phyloP scores from a whole-genome alignment of 371 early-diverging fungal genomes.

The Rhizomucor miehei region DNA sequence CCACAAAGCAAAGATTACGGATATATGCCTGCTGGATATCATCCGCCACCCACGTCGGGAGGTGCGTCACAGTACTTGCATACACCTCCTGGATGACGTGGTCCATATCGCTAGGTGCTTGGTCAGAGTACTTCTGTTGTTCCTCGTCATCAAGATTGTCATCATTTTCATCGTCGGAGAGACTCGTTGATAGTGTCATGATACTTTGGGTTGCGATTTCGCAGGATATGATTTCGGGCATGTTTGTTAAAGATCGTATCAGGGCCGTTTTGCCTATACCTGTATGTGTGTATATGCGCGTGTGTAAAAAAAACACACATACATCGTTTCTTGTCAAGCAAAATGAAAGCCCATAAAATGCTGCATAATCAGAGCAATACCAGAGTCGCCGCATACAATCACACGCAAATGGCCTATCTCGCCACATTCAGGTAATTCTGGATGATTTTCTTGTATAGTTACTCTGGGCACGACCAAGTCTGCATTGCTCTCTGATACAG shows the following conservation, averaged over 20 bases:
- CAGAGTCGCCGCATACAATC: constrained; percentile 60
- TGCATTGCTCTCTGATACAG: constrained; percentile 3
- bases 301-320: constrained; percentile 1
- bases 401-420: constrained; percentile 43
- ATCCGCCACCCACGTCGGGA: constrained; percentile 13
- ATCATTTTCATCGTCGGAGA: constrained; percentile 7
- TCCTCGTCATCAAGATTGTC: constrained; percentile 4
- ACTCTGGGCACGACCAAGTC: constrained; percentile 12
- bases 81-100: constrained; percentile 26
- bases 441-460: constrained; percentile 2
- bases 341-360: constrained; percentile 1
- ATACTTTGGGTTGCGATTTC: constrained; percentile 13
- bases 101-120: background rate
- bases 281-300: constrained; percentile 4
- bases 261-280: constrained; percentile 55
- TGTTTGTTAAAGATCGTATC: constrained; percentile 37
- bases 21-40: constrained; percentile 7
- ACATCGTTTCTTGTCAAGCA: constrained; percentile 1
- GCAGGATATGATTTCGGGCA: constrained; percentile 35
- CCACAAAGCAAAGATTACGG: constrained; percentile 48
- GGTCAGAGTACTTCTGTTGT: background rate
- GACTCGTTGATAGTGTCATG: too few relatives aligned
- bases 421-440: background rate
- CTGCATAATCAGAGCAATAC: constrained; percentile 13
- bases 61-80: constrained; percentile 34